Evolutionary conservation across 306 rosid species (phyloP).

Genomic region (Lathyrus aphaca): DNA sequence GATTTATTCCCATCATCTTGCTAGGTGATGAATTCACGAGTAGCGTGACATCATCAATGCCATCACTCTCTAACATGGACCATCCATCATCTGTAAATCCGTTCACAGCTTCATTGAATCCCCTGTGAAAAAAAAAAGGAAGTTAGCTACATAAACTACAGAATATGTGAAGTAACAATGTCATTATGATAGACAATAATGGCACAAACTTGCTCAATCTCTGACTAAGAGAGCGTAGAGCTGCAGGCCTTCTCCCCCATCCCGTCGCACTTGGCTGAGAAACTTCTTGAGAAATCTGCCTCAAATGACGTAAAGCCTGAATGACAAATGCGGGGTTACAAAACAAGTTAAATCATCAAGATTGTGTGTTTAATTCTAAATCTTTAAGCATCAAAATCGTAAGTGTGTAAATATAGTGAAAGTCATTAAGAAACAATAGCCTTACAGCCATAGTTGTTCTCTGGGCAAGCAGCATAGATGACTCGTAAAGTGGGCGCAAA

Average conservation of each 20-base stretch:
- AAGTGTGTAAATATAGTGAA: slow-evolving; percentile 3
- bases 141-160: background rate
- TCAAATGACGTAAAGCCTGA: slow-evolving; percentile 86
- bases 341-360: background rate
- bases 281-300: slow-evolving; percentile 96
- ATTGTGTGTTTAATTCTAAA: background rate
- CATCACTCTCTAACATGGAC: slow-evolving; percentile 95
- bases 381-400: background rate
- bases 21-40: slow-evolving; percentile 87
- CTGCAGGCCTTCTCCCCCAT: slow-evolving; percentile 96
- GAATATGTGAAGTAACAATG: slow-evolving; percentile 4
- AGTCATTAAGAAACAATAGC: slow-evolving; percentile 4
- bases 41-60: slow-evolving; percentile 90
- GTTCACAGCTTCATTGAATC: slow-evolving; percentile 95
- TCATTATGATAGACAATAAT: slow-evolving; percentile 9
- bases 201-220: slow-evolving; percentile 73
- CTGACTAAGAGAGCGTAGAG: slow-evolving; percentile 86
- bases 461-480: slow-evolving; percentile 90
- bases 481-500: slow-evolving; percentile 90
- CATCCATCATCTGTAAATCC: slow-evolving; percentile 95
- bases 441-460: slow-evolving; percentile 92
- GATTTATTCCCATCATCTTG: slow-evolving; percentile 78
- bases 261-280: slow-evolving; percentile 91
- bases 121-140: slow-evolving; percentile 55
- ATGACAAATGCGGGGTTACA: slow-evolving; percentile 36